A percentile compares a stretch with the other conserved stretches of the same genome.
These are phyloP conservation scores for Candida caryicola DNA, from an alignment of 805 yeast species.

Conservation along the genomic window DNA sequence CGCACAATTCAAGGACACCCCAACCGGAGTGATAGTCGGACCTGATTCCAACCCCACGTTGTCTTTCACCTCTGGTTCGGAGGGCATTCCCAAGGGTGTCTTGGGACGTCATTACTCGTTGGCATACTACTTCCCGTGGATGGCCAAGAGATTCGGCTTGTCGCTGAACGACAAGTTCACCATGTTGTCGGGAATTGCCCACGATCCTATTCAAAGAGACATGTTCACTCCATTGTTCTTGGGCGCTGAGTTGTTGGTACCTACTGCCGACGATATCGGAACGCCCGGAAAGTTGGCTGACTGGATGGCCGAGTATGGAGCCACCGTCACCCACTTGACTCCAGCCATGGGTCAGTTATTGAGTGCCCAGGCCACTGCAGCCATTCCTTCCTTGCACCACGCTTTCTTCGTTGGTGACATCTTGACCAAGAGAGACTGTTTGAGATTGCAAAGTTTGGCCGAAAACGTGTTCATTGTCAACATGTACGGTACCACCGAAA, in stretches of 20 bases:
- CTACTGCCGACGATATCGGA: slow-evolving; percentile 96
- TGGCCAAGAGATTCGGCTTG: slow-evolving; percentile 81
- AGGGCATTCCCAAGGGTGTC: slow-evolving; percentile 98
- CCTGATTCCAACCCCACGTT: slow-evolving; percentile 97
- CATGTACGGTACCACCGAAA: slow-evolving; percentile 99
- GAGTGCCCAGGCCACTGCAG: slow-evolving; percentile 90
- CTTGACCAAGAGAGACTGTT: slow-evolving; percentile 93
- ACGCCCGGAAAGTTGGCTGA: slow-evolving; percentile 97
- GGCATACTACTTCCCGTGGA: slow-evolving; percentile 98
- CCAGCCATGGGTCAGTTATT: slow-evolving; percentile 99
- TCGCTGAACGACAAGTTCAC: slow-evolving; percentile 84
- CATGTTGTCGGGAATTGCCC: slow-evolving; percentile 98
- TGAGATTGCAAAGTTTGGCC: slow-evolving; percentile 88
- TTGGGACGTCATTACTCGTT: slow-evolving; percentile 95
- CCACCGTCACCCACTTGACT: slow-evolving; percentile 95
- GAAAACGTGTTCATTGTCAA: slow-evolving; percentile 86
- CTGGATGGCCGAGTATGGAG: slow-evolving; percentile 91
- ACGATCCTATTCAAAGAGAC: slow-evolving; percentile 98
- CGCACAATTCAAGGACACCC: slow-evolving; percentile 45
- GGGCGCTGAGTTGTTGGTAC: slow-evolving; percentile 91
- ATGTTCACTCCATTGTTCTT: slow-evolving; percentile 96
- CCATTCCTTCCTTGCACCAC: slow-evolving; percentile 82
- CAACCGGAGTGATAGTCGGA: slow-evolving; percentile 90
- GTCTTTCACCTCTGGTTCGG: slow-evolving; percentile 96
- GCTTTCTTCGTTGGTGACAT: slow-evolving; percentile 99